Conservation (phyloP, 192 early-diverging fungal species). For the Glomus cerebriforme region DNA sequence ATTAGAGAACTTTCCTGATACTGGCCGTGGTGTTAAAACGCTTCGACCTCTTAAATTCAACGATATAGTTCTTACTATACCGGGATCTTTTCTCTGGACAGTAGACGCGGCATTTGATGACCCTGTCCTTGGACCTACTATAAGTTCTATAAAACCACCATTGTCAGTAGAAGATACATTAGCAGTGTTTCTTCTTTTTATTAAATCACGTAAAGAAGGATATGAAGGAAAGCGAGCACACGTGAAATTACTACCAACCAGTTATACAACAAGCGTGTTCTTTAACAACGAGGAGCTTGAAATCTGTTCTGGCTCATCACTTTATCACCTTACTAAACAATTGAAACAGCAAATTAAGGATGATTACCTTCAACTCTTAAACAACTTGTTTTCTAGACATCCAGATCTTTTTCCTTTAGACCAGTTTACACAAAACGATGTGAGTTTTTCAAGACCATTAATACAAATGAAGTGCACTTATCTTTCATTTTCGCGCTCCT, state of each 20-base stretch:
- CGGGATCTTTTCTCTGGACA: conserved; percentile 31
- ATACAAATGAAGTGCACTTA: too few species aligned
- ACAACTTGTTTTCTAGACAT: conserved; percentile 23
- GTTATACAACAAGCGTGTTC: conserved; percentile 37
- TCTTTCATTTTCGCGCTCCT: too few species aligned
- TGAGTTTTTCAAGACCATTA: neutral
- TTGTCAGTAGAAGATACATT: conserved; percentile 37
- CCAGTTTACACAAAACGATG: conserved; percentile 38
- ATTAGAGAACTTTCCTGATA: conserved; percentile 34
- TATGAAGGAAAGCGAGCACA: conserved; percentile 7
- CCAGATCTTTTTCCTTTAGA: conserved; percentile 36
- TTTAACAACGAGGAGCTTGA: conserved; percentile 34
- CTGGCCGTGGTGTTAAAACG: conserved; percentile 37
- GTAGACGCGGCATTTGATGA: conserved; percentile 34
- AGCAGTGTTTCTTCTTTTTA: conserved; percentile 38
- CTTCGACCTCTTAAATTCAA: neutral
- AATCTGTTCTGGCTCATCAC: conserved; percentile 35
- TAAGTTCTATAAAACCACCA: conserved; percentile 12
- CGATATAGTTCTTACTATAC: conserved; percentile 27
- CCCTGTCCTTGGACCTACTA: conserved; percentile 32
- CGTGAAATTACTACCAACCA: conserved; percentile 34
- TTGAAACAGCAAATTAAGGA: conserved; percentile 27
- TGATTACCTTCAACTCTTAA: neutral
- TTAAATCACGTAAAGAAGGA: conserved; percentile 29
- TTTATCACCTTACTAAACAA: conserved; percentile 19